Evolutionary conservation across 2,329 filamentous ascomycete species (phyloP), one percentile per base, ranked within the genome.

Genomic region (Orbilia blumenaviensis): DNA sequence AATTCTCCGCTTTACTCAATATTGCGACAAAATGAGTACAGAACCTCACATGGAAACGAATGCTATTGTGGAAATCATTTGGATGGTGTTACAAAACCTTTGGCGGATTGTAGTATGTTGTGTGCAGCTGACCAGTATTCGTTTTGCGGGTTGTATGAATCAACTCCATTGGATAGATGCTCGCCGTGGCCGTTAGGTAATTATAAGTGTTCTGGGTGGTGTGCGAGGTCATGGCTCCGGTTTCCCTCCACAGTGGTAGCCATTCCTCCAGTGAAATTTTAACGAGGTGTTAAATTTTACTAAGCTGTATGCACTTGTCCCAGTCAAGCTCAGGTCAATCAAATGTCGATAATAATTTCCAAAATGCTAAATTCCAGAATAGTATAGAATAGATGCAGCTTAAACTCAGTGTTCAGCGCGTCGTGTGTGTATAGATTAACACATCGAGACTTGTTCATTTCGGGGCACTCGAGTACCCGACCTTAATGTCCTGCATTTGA

Each of bases 221-320:
- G 68, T 73, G 68, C 68, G 60, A 66, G 23, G 61, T 73, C 68
- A 56, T 73, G 68, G 61, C 60, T 73, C 36, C 68, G 48, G 60
- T 42, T 66, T 54, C 60, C 32, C 66, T 73, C 68, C 68, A 64
- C 60, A 41, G 60, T 66, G 68, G 68, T 61, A 60, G 68, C 68
- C 68, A 73, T 73, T 60, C 50, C 60, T 66, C 48, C 50, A 61
- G 42, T 18, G 68, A 29, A 41, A 12, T 41, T 41, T 66, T 21
- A 36, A 61, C 56, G 66, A 63, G 23, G 18, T 36, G 16, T 12
- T 56, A 25, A 25, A 2, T 38, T n/a, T 1, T 3, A 18, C 18
- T 3, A 5, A 18, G 25, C 8, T 50, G 12, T 16, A 16, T 50
- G 10, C 23, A 25, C 14, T 18, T 23, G 12, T 38, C 14, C 0